Base-by-base conservation (phyloP, 2,329 filamentous ascomycete genomes). In the Penicillium sp. region DNA sequence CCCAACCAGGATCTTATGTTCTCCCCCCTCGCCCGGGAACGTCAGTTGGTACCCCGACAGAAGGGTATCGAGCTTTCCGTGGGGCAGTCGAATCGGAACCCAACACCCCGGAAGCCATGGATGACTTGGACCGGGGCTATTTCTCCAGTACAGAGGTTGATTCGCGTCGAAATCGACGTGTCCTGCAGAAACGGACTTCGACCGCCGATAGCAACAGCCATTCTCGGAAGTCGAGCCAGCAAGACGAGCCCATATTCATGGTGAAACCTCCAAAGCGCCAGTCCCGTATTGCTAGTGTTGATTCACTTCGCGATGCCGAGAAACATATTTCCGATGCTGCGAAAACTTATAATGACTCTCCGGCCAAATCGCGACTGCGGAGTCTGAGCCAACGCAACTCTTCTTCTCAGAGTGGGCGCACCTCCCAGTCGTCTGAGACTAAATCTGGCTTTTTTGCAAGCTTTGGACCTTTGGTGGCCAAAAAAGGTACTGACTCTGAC, bases 131-230 rank as follows among this genome's bases (percentile, higher is more conserved):
- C 67, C 85, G 91, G 33, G 93, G 92, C 23, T 97, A 97, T 73
- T 96, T 97, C 69, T 97, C 93, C 7, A 91, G 92, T 3, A 89
- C 89, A 15, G 93, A 97, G 67, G 80, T 86, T 11, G 92, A 97
- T 60, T 84, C 84, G 42, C 85, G 88, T 55, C 86, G 84, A 65
- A 75, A 71, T 49, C 84, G 89, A 44, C 95, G 91, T 69, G 80
- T 94, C 45, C 78, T 97, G 61, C 90, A 90, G 73, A 95, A 94
- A 76, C 87, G 89, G 33, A 71, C 72, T 41, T 75, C 74, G 58
- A 74, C 60, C 5, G 61, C 64, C 43, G 68, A 69, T 31, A 74
- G 71, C 45, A 57, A 77, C 35, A 79, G 75, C 58, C 85, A 90
- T 71, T 86, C 88, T 35, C 82, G 86, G 45, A 88, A 89, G 63